Conservation (phyloP, 352 stramenopile species). For the Nothophytophthora sp. region DNA sequence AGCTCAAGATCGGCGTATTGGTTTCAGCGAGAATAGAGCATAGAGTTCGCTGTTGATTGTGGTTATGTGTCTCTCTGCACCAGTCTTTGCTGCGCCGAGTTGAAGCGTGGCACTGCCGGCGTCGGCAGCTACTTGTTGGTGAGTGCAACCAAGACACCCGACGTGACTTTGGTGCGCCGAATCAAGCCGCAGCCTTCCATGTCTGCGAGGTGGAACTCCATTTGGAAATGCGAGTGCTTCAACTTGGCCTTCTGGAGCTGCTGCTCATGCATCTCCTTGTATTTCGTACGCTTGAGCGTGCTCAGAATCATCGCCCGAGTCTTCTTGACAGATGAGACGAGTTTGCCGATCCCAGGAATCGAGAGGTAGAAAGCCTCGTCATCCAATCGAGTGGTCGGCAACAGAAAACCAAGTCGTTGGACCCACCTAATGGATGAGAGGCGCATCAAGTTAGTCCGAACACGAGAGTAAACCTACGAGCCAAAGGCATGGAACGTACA, state of each 20-base stretch:
- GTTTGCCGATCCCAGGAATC: conserved; percentile 57
- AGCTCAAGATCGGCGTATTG: conserved; percentile 5
- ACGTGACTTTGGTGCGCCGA: conserved; percentile 53
- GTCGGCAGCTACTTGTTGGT: conserved; percentile 20
- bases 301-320: conserved; percentile 38
- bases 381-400: conserved; percentile 42
- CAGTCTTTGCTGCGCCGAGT: too few relatives aligned
- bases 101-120: too few relatives aligned
- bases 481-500: conserved; percentile 20
- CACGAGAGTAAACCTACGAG: neutral
- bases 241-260: conserved; percentile 67
- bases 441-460: neutral
- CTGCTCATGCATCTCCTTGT: conserved; percentile 59
- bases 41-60: neutral
- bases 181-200: conserved; percentile 64
- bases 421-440: conserved; percentile 29
- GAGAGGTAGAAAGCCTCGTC: conserved; percentile 53
- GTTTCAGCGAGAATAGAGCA: conserved; percentile 4
- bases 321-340: conserved; percentile 61
- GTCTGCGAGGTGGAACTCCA: conserved; percentile 63
- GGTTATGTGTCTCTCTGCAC: too few relatives aligned
- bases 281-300: conserved; percentile 57
- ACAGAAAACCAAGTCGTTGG: conserved; percentile 55
- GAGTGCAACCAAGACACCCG: conserved; percentile 49
- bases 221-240: conserved; percentile 49